Evolutionary conservation across 257 asterid genomes (phyloP).

Genomic region (Jaltomata sinuosa): DNA sequence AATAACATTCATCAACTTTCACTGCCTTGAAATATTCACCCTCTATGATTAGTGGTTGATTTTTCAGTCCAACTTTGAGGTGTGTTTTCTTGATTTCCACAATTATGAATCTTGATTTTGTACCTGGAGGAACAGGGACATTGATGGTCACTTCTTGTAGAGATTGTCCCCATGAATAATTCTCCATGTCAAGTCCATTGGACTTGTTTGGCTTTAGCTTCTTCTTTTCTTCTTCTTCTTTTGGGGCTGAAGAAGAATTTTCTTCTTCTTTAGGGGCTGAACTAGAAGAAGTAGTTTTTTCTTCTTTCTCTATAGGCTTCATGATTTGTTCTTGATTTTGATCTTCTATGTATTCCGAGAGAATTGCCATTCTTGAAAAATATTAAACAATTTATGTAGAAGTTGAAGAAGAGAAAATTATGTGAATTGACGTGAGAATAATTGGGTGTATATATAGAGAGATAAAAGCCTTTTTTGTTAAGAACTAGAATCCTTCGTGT

Average conservation of each 20-base stretch:
- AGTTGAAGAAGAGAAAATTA: not conserved
- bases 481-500: not conserved
- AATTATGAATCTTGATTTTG: slow-evolving; percentile 25
- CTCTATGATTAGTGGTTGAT: slow-evolving; percentile 27
- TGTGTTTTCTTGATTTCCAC: slow-evolving; percentile 25
- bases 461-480: not conserved
- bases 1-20: slow-evolving; percentile 68
- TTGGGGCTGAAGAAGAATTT: not conserved
- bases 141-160: slow-evolving; percentile 59
- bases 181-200: slow-evolving; percentile 74
- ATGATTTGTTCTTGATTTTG: not conserved
- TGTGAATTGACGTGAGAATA: not conserved
- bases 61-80: slow-evolving; percentile 32
- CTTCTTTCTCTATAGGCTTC: not conserved
- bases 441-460: not conserved
- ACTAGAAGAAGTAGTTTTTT: not conserved
- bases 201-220: slow-evolving; percentile 33
- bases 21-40: slow-evolving; percentile 50
- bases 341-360: not conserved
- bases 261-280: not conserved
- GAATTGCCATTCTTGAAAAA: not conserved
- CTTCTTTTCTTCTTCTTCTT: not conserved
- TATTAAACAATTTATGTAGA: not conserved
- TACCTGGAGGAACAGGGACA: slow-evolving; percentile 43
- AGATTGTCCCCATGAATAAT: slow-evolving; percentile 64